phyloP scores from a whole-genome alignment of 148 eudicot genomes.

The Selenicereus undatus region DNA sequence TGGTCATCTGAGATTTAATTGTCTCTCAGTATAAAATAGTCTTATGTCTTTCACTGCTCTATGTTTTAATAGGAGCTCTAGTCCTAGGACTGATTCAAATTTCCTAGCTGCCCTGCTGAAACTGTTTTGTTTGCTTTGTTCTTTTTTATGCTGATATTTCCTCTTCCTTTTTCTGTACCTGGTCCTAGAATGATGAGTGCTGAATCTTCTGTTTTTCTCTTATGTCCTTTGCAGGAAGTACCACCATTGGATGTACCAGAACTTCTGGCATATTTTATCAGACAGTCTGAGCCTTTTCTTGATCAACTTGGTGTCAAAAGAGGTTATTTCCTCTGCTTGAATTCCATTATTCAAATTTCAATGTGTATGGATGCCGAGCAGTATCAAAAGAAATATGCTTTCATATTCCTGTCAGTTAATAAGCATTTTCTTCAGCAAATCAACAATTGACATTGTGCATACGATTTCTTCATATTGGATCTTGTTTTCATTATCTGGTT shows the following conservation, averaged over 20 bases:
- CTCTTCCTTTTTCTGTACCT: neutral
- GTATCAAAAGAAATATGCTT: neutral
- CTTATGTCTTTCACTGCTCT: neutral
- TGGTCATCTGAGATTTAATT: slow-evolving; percentile 17
- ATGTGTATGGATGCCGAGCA: neutral
- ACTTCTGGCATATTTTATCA: slow-evolving; percentile 75
- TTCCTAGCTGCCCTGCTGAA: neutral
- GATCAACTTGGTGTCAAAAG: slow-evolving; percentile 90
- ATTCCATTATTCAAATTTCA: slow-evolving; percentile 1
- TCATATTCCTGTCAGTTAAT: neutral
- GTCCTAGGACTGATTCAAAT: neutral
- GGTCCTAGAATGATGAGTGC: neutral
- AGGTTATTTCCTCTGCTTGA: slow-evolving; percentile 40
- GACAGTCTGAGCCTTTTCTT: slow-evolving; percentile 88
- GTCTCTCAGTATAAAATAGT: neutral
- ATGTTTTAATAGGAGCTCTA: neutral
- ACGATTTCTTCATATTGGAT: neutral
- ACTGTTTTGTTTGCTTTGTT: neutral
- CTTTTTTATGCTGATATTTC: neutral
- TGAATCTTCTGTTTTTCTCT: slow-evolving; percentile 17
- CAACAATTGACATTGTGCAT: neutral
- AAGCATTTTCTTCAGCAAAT: neutral
- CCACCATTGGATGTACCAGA: slow-evolving; percentile 90
- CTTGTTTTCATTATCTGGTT: neutral
- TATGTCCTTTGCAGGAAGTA: slow-evolving; percentile 53